Evolutionary conservation across 1,284 basidiomycete species (phyloP).

Genomic region (Heliocybe sulcata): DNA sequence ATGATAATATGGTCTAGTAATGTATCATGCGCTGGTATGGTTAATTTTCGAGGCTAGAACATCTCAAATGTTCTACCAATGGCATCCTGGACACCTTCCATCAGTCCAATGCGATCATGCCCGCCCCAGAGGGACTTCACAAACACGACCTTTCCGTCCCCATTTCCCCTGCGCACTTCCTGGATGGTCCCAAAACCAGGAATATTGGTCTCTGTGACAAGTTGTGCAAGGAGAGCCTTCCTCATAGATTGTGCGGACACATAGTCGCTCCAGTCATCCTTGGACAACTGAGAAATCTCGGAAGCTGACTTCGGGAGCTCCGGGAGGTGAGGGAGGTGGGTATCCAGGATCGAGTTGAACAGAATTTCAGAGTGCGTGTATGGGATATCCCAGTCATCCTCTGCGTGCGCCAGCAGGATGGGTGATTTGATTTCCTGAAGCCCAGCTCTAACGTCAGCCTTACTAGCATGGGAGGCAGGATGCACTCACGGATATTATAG

Average conservation of each 20-base stretch:
- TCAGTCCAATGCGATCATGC: conserved; percentile 57
- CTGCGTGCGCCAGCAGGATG: conserved; percentile 75
- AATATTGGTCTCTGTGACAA: conserved; percentile 41
- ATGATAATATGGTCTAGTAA: too few relatives aligned
- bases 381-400: conserved; percentile 80
- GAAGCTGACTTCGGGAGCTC: conserved; percentile 23
- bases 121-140: conserved; percentile 58
- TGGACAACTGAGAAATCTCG: conserved; percentile 12
- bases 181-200: conserved; percentile 53
- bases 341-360: conserved; percentile 63
- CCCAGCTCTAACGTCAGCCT: conserved; percentile 12
- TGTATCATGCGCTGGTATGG: too few relatives aligned
- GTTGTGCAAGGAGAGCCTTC: conserved; percentile 27
- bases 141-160: conserved; percentile 43
- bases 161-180: conserved; percentile 34
- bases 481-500: conserved; percentile 44
- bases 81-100: conserved; percentile 68
- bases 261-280: conserved; percentile 16
- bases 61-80: conserved; percentile 1
- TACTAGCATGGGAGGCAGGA: background rate
- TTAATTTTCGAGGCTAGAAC: background rate
- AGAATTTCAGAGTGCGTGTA: conserved; percentile 67
- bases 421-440: conserved; percentile 52
- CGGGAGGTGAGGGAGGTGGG: conserved; percentile 45
- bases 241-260: conserved; percentile 15